Evolutionary conservation across 2,329 filamentous ascomycete species (phyloP), one percentile per base, ranked within the genome.

Genomic region (Epichloe typhina): DNA sequence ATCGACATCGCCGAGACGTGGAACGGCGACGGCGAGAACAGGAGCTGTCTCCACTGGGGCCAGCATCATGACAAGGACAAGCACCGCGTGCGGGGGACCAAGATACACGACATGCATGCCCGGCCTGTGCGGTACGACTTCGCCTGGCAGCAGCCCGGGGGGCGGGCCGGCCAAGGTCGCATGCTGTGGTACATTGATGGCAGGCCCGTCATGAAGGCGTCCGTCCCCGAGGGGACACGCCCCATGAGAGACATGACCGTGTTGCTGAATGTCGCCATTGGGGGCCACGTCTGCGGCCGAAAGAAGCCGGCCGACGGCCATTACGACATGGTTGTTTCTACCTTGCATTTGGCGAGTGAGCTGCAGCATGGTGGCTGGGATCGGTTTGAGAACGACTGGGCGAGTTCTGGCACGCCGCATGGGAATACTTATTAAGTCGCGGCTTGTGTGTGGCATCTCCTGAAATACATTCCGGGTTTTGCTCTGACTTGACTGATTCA

Each of bases 1-100:
- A 66, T 82, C 12, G 78, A 82, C 60, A 77, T 82, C 45, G 73
- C 77, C 40, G 78, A 82, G 62, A 73, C 69, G n/a, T 82, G 77
- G 78, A 80, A 81, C 54, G 77, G 72, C 17, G 74, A 79, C 53
- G 59, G 62, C 36, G 66, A 73, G 46, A 82, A 82, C 58, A 72
- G 76, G 50, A 69, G 69, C 0, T 82, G 78, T 57, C 64, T 82
- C 46, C 78, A 82, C 56, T 82, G 78, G 78, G 78, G 78, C 3
- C 65, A 74, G 64, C 56, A 76, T 67, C 52, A 77, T 51, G 77
- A 82, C 68, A 26, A 26, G 50, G 64, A 75, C 53, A 81, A 80
- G 63, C 78, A 82, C 53, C 70, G 76, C 6, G 76, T 80, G 1
- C 56, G 73, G 2, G 73, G 72, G 49, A 80, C 76, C 1, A 66